A percentile compares a stretch with the other conserved stretches of the same genome.
Evolutionary conservation across 495 filamentous ascomycete genomes (phyloP).

Genomic region (Parathielavia appendiculata): DNA sequence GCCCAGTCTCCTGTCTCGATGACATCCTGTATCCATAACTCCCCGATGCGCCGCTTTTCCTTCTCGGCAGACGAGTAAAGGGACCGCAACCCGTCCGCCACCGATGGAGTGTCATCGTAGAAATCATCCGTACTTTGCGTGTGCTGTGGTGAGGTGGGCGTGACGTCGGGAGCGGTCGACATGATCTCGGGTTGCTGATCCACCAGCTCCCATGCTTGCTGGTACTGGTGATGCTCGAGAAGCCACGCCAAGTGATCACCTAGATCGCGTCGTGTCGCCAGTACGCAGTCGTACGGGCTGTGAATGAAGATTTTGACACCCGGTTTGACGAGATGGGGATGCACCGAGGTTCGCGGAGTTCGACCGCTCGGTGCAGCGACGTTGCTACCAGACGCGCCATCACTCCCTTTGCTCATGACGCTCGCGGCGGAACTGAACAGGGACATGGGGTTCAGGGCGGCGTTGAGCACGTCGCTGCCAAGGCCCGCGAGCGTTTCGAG

Average conservation of each 20-base stretch:
- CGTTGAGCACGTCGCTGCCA: conserved; percentile 66
- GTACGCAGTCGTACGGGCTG: conserved; percentile 89
- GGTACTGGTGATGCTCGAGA: conserved; percentile 68
- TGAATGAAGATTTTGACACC: conserved; percentile 93
- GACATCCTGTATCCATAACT: conserved; percentile 85
- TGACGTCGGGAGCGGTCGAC: conserved; percentile 31
- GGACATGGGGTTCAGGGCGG: conserved; percentile 73
- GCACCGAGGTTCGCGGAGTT: conserved; percentile 31
- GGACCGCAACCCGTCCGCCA: conserved; percentile 46
- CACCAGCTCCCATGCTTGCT: conserved; percentile 81
- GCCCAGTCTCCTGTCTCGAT: conserved; percentile 67
- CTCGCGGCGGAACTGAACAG: conserved; percentile 86
- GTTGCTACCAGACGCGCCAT: conserved; percentile 33
- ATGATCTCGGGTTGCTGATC: conserved; percentile 77
- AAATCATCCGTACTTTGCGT: conserved; percentile 62
- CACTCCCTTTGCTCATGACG: conserved; percentile 65
- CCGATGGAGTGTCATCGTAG: conserved; percentile 69
- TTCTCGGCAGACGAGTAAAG: conserved; percentile 68
- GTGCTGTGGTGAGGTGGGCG: conserved; percentile 45
- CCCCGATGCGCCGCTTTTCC: conserved; percentile 88
- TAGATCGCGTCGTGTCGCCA: conserved; percentile 78
- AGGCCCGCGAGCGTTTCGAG: conserved; percentile 60
- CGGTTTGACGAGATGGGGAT: conserved; percentile 49
- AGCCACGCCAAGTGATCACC: conserved; percentile 82
- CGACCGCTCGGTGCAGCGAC: conserved; percentile 24